phyloP scores from a whole-genome alignment of 495 filamentous ascomycete genomes.

The Aspergillus egyptiacus region DNA sequence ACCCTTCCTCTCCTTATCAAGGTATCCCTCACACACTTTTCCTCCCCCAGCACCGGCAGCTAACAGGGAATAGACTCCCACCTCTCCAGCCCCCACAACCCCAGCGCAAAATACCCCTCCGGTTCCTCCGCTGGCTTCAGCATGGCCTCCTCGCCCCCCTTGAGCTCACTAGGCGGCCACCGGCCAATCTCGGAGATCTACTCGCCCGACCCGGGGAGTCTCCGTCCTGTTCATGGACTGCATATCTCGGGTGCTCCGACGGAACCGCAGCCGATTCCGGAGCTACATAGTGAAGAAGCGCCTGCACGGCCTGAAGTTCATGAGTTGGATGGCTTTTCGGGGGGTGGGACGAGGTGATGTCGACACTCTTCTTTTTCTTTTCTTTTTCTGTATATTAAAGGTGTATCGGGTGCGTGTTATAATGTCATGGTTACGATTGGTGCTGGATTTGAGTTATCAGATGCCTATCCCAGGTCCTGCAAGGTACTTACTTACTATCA shows the following conservation, averaged over 20 bases:
- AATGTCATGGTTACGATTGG: no score
- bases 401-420: no score
- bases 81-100: background rate
- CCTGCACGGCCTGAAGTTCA: background rate
- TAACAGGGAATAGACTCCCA: slow-evolving; percentile 6
- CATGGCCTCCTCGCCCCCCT: background rate
- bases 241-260: background rate
- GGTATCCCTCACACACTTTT: background rate
- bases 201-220: background rate
- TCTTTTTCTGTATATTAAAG: background rate
- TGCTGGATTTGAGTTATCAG: no score
- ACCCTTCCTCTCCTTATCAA: slow-evolving; percentile 3
- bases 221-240: background rate
- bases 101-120: background rate
- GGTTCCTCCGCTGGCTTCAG: background rate
- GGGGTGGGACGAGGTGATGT: no score
- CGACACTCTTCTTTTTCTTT: background rate
- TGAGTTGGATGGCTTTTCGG: slow-evolving; percentile 3
- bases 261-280: background rate
- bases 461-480: no score
- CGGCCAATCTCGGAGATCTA: slow-evolving; percentile 4
- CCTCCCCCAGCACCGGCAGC: background rate
- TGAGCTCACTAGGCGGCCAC: background rate
- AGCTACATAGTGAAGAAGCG: background rate
- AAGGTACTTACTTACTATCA: no score